phyloP scores from a whole-genome alignment of 192 early-diverging fungal species.

The Phlyctochytrium planicorne region DNA sequence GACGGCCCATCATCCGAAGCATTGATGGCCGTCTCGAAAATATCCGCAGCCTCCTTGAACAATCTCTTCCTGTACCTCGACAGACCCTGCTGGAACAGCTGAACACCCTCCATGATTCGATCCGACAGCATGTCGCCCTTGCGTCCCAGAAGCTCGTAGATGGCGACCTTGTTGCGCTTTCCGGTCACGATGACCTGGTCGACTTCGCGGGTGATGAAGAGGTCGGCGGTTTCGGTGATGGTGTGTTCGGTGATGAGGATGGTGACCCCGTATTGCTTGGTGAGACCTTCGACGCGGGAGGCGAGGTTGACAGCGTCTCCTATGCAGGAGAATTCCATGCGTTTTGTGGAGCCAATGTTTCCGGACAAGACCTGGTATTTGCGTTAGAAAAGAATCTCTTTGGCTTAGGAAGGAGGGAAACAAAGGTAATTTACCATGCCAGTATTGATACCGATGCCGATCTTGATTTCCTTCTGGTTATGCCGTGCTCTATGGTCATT shows the following conservation, averaged over 20 bases:
- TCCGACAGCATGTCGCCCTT: constrained; percentile 32
- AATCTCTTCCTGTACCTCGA: constrained; percentile 25
- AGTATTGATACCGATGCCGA: constrained; percentile 56
- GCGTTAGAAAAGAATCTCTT: constrained; percentile 18
- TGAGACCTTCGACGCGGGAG: constrained; percentile 51
- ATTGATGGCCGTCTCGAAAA: constrained; percentile 30
- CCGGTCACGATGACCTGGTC: constrained; percentile 50
- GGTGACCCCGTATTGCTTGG: constrained; percentile 44
- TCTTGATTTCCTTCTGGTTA: constrained; percentile 40
- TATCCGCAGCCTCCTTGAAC: constrained; percentile 29
- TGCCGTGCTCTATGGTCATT: constrained; percentile 30
- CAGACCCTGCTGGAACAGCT: constrained; percentile 34
- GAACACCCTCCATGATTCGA: constrained; percentile 18
- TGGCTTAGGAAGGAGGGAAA: constrained; percentile 1
- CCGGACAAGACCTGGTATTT: constrained; percentile 46
- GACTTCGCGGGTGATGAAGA: constrained; percentile 45
- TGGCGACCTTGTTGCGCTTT: constrained; percentile 34
- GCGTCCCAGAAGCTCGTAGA: constrained; percentile 47
- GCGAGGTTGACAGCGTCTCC: constrained; percentile 58
- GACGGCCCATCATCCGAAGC: constrained; percentile 42
- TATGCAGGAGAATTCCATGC: constrained; percentile 58
- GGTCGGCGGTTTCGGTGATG: constrained; percentile 34
- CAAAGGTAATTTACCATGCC: constrained; percentile 41
- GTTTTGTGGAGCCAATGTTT: constrained; percentile 53
- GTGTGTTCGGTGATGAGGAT: constrained; percentile 54